These are phyloP conservation scores for Xylaria sp. DNA, from an alignment of 2,329 filamentous ascomycete species.

Conservation along the genomic window DNA sequence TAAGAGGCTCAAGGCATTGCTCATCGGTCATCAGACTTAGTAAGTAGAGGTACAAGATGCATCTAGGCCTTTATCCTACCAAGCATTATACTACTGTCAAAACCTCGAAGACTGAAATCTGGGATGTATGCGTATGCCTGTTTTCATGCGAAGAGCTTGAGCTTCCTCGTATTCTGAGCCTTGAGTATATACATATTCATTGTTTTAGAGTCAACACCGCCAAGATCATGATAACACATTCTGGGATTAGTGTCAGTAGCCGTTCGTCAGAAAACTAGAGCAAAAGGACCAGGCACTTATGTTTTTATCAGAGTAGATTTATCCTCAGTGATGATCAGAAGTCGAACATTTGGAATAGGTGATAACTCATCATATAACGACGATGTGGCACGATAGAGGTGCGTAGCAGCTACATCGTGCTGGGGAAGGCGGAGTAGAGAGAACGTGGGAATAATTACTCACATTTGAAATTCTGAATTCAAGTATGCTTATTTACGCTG, in stretches of 20 bases:
- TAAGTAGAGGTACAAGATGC: background rate
- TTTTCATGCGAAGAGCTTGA: no score
- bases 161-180: no score
- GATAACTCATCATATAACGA: conserved; percentile 45
- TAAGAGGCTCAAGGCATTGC: background rate
- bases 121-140: no score
- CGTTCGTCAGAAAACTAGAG: background rate
- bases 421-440: conserved; percentile 3
- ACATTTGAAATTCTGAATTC: background rate
- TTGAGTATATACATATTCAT: no score
- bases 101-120: no score
- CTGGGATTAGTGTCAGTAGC: conserved; percentile 18
- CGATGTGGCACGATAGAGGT: background rate
- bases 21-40: background rate
- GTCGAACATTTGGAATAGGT: conserved; percentile 50
- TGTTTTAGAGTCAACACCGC: no score
- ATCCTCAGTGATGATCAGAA: conserved; percentile 49
- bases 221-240: background rate
- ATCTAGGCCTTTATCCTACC: no score
- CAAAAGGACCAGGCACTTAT: background rate
- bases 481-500: background rate
- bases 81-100: no score
- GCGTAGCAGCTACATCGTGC: background rate
- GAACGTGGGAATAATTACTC: background rate
- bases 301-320: conserved; percentile 45